These are phyloP conservation scores for Solanum habrochaites DNA, from an alignment of 257 asterid genomes.

Conservation along the genomic window DNA sequence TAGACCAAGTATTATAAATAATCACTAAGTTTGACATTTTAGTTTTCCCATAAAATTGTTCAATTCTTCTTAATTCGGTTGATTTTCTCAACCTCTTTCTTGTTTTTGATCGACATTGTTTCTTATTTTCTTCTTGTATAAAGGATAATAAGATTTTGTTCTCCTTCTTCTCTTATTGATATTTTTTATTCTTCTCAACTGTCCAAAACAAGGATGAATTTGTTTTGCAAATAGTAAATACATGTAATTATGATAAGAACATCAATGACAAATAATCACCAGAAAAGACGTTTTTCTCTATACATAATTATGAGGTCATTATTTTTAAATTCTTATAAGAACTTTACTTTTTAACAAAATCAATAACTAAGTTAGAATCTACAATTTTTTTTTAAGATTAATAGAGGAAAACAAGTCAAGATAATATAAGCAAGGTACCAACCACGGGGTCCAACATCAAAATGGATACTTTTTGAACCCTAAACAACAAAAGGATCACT, in stretches of 20 bases:
- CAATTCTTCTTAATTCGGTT: too few species aligned
- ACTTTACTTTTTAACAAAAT: too few species aligned
- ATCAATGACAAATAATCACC: not conserved
- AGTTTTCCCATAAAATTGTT: too few species aligned
- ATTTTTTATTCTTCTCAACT: not conserved
- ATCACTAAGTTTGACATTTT: not conserved
- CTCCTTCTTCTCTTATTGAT: not conserved
- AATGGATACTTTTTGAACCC: too few species aligned
- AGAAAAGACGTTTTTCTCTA: not conserved
- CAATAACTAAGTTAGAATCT: not conserved
- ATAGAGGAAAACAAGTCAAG: not conserved
- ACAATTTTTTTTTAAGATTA: not conserved
- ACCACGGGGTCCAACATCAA: too few species aligned
- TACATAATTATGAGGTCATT: not conserved
- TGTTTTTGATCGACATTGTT: too few species aligned
- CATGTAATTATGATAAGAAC: not conserved
- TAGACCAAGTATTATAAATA: not conserved
- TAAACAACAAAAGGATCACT: too few species aligned
- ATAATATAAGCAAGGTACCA: not conserved
- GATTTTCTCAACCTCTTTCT: too few species aligned
- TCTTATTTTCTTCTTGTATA: too few species aligned
- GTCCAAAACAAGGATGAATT: not conserved
- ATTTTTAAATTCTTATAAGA: too few species aligned
- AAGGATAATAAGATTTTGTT: not conserved
- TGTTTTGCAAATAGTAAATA: too few species aligned